phyloP scores from a whole-genome alignment of 345 rosid species.

The Ceriops decandra region DNA sequence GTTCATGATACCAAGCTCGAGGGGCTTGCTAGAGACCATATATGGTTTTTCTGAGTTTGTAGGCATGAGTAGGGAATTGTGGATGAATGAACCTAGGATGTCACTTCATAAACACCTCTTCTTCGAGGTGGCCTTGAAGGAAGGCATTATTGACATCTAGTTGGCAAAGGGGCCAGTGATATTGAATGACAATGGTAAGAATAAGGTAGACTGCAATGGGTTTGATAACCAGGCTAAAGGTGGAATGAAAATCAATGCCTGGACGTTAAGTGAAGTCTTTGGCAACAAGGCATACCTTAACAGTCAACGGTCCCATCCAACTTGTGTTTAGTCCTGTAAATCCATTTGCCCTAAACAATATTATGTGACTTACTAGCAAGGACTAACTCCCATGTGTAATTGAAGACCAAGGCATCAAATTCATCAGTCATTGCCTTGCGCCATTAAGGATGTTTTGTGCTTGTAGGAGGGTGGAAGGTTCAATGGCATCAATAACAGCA shows the following conservation, averaged over 20 bases:
- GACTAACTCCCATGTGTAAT: not conserved
- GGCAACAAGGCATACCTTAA: not conserved
- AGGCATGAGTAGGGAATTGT: not conserved
- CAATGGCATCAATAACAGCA: not conserved
- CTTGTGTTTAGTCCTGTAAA: not conserved
- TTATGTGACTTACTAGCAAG: not conserved
- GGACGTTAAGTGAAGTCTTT: not conserved
- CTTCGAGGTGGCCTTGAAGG: not conserved
- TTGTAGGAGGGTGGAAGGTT: not conserved
- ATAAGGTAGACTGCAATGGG: not conserved
- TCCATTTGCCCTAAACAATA: not conserved
- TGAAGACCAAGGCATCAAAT: not conserved
- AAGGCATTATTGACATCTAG: conserved; percentile 1
- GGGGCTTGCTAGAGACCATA: not conserved
- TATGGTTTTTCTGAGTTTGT: not conserved
- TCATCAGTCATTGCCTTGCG: not conserved
- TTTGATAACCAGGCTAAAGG: not conserved
- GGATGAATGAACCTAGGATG: not conserved
- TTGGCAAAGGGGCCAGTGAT: not conserved
- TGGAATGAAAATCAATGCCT: not conserved
- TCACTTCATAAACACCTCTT: not conserved
- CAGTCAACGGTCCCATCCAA: not conserved
- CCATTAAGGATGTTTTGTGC: not conserved
- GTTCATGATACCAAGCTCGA: not conserved
- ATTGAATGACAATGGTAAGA: not conserved